Conservation (phyloP, 306 rosid species). For the Delonix regia region DNA sequence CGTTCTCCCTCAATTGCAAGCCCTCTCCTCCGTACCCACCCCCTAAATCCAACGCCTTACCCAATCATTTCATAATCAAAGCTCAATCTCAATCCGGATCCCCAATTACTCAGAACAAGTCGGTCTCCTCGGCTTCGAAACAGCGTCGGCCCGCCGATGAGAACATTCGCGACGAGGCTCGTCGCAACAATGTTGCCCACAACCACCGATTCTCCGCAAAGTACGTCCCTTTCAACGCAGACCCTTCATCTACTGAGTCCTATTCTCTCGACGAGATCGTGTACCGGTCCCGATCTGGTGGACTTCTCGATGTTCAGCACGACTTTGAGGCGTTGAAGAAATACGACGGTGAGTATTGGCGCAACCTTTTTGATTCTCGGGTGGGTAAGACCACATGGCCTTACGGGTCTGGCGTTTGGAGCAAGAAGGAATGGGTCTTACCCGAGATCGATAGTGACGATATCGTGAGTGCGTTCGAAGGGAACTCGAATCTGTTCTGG, state of each 20-base stretch:
- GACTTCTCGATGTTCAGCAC: constrained; percentile 80
- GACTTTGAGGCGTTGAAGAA: constrained; percentile 67
- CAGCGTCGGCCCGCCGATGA: constrained; percentile 71
- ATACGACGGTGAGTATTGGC: constrained; percentile 78
- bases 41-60: constrained; percentile 31
- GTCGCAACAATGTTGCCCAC: constrained; percentile 56
- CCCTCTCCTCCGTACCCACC: constrained; percentile 10
- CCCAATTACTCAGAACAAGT: constrained; percentile 21
- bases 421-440: constrained; percentile 85
- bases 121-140: constrained; percentile 29
- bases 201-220: constrained; percentile 67
- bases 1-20: constrained; percentile 36
- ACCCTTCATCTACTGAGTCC: constrained; percentile 56
- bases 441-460: constrained; percentile 79
- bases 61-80: constrained; percentile 27
- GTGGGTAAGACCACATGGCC: constrained; percentile 89
- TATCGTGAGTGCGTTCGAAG: constrained; percentile 78
- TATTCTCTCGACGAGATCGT: constrained; percentile 91
- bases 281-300: constrained; percentile 75
- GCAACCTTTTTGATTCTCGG: constrained; percentile 75
- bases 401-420: constrained; percentile 87
- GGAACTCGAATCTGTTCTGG: constrained; percentile 86
- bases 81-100: constrained; percentile 40
- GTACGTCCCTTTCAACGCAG: constrained; percentile 76
- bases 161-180: constrained; percentile 83